Base-by-base conservation (phyloP, 805 yeast genomes). In the Yamadazyma akitaensis region DNA sequence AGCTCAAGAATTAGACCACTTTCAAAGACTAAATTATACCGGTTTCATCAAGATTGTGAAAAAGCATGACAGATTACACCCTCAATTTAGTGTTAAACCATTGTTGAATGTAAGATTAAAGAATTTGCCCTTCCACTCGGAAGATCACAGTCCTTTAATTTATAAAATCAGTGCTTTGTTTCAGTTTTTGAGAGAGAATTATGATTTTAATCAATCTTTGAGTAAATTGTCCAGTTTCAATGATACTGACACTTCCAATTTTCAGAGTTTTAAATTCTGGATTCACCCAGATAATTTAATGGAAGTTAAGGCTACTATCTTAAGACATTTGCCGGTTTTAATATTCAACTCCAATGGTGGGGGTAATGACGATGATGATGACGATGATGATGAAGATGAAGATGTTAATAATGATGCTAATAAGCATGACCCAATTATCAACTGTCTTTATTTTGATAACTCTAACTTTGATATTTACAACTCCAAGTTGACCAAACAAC, bases 251-350 rank as follows among this genome's bases (percentile, higher is more conserved):
- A 56, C 54, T 43, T 56, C 53, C n/a, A 71, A 72, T 62, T 82
- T 57, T 72, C 84, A 73, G 52, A 83, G 88, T 13, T 82, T 84
- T 67, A 89, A 88, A 68, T 92, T 92, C 66, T 92, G 99, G 99
- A 78, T 94, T 37, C 98, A 92, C 64, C 91, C 92, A n/a, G 99
- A 94, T 38, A 62, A 63, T 48, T 65, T 94, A 62, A 91, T 92
- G 97, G 98, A 92, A 69, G 96, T 91, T 46, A 92, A 92, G 71
- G 89, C 98, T n/a, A 82, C 90, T 49, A 88, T 92, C 54, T 78
- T 92, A 62, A 85, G 98, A 64, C 96, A 89, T 59, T 78, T 92
- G 54, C 99, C 99, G 1, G 96, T 91, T 5, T 76, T 92, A 51
- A 86, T 92, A 40, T 94, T 90, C 60, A 64, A 57, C 14, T 18